A percentile compares a stretch with the other conserved stretches of the same genome.
These are phyloP conservation scores for Coniochaeta pulveracea DNA, from an alignment of 2,329 filamentous ascomycete genomes.

Conservation along the genomic window DNA sequence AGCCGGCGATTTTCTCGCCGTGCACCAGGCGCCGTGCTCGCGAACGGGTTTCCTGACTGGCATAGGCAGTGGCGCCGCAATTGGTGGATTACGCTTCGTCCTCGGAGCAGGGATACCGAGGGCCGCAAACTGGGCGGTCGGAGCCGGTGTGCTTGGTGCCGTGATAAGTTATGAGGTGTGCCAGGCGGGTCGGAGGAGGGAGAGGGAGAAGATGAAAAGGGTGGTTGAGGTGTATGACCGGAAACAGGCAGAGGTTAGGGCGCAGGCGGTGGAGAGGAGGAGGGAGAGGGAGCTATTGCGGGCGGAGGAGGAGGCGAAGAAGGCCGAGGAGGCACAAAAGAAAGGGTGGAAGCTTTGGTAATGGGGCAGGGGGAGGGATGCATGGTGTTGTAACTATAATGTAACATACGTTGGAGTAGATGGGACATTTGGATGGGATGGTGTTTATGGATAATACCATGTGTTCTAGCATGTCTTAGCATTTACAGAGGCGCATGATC, in stretches of 20 bases:
- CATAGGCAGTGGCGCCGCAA: conserved; percentile 65
- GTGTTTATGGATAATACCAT: too few species aligned
- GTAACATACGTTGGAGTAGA: not conserved
- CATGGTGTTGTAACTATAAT: conserved; percentile 8
- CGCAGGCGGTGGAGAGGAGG: conserved; percentile 36
- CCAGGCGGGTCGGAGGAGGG: conserved; percentile 59
- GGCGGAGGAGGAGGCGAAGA: conserved; percentile 29
- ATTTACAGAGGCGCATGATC: too few species aligned
- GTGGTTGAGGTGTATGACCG: conserved; percentile 72
- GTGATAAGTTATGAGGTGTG: conserved; percentile 75
- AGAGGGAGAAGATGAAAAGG: conserved; percentile 74
- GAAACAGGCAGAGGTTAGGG: conserved; percentile 49
- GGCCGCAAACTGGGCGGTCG: conserved; percentile 79
- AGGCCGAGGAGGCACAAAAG: conserved; percentile 13
- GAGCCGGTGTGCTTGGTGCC: conserved; percentile 59
- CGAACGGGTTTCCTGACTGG: conserved; percentile 73
- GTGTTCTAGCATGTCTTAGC: too few species aligned
- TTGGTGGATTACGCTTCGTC: conserved; percentile 65
- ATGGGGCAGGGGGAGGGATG: conserved; percentile 23
- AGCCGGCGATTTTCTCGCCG: conserved; percentile 54
- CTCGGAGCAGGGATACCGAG: conserved; percentile 54
- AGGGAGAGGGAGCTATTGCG: conserved; percentile 18
- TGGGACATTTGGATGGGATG: too few species aligned
- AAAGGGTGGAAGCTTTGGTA: conserved; percentile 49
- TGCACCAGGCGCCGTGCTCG: conserved; percentile 75